Base-by-base conservation (phyloP, 257 asterid species). In the Gardenia jasminoides region DNA sequence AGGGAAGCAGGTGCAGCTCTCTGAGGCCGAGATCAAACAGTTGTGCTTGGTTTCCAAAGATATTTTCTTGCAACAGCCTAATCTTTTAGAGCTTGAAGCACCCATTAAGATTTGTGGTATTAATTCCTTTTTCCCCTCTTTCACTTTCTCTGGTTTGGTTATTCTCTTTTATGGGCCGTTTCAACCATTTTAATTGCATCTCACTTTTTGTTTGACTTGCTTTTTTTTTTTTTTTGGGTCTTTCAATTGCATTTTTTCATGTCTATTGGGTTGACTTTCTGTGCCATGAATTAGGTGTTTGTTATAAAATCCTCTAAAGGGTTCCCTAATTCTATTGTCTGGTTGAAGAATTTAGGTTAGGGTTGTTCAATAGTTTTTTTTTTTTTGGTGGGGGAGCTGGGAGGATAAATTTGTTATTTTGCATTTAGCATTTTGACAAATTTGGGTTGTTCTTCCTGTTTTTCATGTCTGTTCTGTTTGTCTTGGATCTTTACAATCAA, bases 51-150 rank as follows among this genome's bases (percentile, higher is more conserved):
- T 61, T 46, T 81, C 86, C 26, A 77, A 73, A 71, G 88, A 80
- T 66, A 75, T 81, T 71, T 80, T 85, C 81, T 72, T 85, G 83
- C 82, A 74, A 46, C 85, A 85, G 78, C 88, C 88, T 12, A 83
- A 80, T 83, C 86, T 85, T n/a, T 76, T 85, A 52, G 88, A 85
- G 80, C 86, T 85, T 66, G 86, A 85, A 78, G 88, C 85, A 16
- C 88, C 88, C n/a, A 78, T 85, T 81, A 85, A 85, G 84, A 85
- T 85, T 76, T 83, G 88, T 72, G 88, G 88, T 85, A 77, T 70
- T 65, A 12, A 31, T 52, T 74, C 26, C 17, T 66, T 80, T 41
- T 80, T 56, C 20, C 9, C 16, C 16, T 31, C 65, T 7, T 41
- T 36, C 43, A 39, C 33, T 41, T 15, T 6, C 47, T 26, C 64